These are phyloP conservation scores for Tirmania nivea DNA, from an alignment of 495 filamentous ascomycete species.

Conservation along the genomic window DNA sequence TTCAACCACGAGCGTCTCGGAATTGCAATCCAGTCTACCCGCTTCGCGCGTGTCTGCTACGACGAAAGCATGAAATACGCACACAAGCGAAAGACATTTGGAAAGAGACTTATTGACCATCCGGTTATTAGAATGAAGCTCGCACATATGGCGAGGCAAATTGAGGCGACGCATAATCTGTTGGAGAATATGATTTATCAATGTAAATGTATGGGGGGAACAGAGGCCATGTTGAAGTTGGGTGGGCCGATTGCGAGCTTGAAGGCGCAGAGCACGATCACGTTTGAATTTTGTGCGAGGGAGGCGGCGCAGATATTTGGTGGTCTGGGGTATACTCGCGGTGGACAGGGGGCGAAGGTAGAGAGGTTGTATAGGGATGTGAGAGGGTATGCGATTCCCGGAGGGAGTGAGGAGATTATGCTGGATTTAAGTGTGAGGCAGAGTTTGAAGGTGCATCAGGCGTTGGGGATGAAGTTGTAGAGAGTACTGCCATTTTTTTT, in stretches of 20 bases:
- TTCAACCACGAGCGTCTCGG: constrained; percentile 99
- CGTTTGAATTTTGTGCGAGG: constrained; percentile 91
- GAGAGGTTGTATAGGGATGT: constrained; percentile 92
- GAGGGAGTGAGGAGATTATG: constrained; percentile 97
- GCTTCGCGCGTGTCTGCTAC: constrained; percentile 92
- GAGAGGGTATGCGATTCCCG: constrained; percentile 92
- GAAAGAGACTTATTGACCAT: constrained; percentile 88
- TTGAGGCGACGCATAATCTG: constrained; percentile 91
- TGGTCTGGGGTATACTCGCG: constrained; percentile 76
- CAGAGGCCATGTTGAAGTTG: constrained; percentile 85
- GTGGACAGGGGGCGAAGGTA: constrained; percentile 89
- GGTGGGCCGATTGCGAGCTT: constrained; percentile 84
- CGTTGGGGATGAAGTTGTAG: constrained; percentile 90
- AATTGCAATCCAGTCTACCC: constrained; percentile 90
- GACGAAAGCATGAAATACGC: constrained; percentile 92
- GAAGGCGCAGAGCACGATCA: constrained; percentile 79
- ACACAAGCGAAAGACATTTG: constrained; percentile 87
- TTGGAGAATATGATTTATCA: constrained; percentile 93
- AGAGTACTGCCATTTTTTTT: neutral
- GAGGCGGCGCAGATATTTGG: constrained; percentile 97
- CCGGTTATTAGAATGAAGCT: constrained; percentile 94
- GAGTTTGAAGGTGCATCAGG: constrained; percentile 70
- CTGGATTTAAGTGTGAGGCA: constrained; percentile 89
- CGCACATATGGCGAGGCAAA: constrained; percentile 92
- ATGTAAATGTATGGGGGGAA: constrained; percentile 76